Evolutionary conservation across 2,329 filamentous ascomycete genomes (phyloP), one percentile per base, ranked within the genome.

Genomic region (Xylariales sp.): DNA sequence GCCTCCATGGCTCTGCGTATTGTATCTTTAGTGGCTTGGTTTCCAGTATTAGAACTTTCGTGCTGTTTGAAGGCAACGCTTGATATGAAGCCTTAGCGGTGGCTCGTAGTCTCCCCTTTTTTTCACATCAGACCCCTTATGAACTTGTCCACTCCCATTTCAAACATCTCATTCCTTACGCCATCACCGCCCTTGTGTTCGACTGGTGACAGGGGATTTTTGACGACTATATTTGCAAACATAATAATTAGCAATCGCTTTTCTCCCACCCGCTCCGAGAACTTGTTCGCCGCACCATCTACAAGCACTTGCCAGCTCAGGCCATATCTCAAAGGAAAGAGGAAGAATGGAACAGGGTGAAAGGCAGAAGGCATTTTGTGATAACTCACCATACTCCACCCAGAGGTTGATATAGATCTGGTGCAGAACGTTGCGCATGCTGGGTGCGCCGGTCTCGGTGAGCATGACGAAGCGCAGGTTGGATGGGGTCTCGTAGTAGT

Each of bases 341-440:
- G n/a, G n/a, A n/a, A n/a, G n/a, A n/a, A n/a, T n/a, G n/a, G n/a
- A n/a, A n/a, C n/a, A n/a, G n/a, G n/a, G n/a, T n/a, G n/a, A n/a
- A n/a, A n/a, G n/a, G n/a, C 23, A 25, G 23, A n/a, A n/a, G 23
- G n/a, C n/a, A 12, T 30, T 17, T 17, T n/a, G n/a, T 16, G 23
- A 20, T 16, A 13, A 66, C 73, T 42, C 63, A 88, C 85, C 84
- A 55, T 93, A 98, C 68, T 98, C 93, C 14, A 98, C 91, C 69
- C 93, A 98, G 17, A 97, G 77, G 60, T 95, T 97, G 41, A 96
- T 94, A 63, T 96, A 98, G 46, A 98, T 96, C 73, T 98, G 93
- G 60, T 98, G 90, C 55, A 98, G 67, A 16, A 95, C 91, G 52
- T 94, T 88, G 30, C 90, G 80, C 80, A 98, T 91, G 63, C 89